Evolutionary conservation across 371 early-diverging fungal genomes (phyloP), one percentile per base, ranked within the genome.

Genomic region (Circinella umbellata): DNA sequence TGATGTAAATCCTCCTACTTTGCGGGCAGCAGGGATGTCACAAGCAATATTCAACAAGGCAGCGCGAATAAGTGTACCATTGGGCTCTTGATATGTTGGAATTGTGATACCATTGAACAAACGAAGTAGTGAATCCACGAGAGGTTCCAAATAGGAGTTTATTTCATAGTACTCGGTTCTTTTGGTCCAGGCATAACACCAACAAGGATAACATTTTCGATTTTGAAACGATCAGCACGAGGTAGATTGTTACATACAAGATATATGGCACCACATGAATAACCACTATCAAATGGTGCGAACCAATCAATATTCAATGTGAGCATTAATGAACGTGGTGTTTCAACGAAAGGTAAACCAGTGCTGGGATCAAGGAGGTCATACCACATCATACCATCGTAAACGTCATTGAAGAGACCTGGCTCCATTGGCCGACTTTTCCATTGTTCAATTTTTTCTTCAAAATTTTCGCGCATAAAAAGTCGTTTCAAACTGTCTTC

Each of bases 261-360:
- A 27, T 68, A 70, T 3, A 70, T 70, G 10, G n/a, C 66, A 1
- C 74, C 74, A 48, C 15, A 46, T 9, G 68, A 61, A 38, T 68
- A 59, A 0, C 37, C 27, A 34, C 10, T 14, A 9, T 35, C 34
- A 35, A 59, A 74, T 1, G 67, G 55, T 39, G 66, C 46, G 37
- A 74, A 74, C 68, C 71, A 70, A 37, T 74, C 71, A 7, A 65
- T 14, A 37, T 70, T 74, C 3, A 68, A 4, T 3, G 67, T 63
- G 3, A 69, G 38, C 64, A 69, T 15, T 17, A 68, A 27, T 34
- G 67, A 66, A 10, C 54, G 51, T 15, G 37, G 27, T 14, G 34
- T 42, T 35, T 57, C 67, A 1, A 54, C 36, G 34, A 55, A 66
- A 6, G 39, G 17, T 9, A 35, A 9, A 15, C n/a, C 38, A 20